phyloP scores from a whole-genome alignment of 164 flowering plant genomes.

The Cinnamomum chago region DNA sequence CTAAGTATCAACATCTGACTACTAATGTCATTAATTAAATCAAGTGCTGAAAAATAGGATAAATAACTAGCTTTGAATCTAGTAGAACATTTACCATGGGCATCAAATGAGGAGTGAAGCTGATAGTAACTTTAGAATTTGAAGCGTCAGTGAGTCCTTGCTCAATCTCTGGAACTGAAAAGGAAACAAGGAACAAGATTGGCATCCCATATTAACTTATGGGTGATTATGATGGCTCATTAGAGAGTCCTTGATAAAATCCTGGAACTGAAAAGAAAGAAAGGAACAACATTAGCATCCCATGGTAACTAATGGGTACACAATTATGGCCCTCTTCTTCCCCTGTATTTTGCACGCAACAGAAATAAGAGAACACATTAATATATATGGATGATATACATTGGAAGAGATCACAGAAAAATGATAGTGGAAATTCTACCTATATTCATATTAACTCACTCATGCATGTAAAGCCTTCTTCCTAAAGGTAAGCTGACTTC shows the following conservation, averaged over 20 bases:
- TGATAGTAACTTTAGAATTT: constrained; percentile 66
- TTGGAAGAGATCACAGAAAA: neutral
- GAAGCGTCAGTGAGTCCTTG: constrained; percentile 90
- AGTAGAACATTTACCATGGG: constrained; percentile 68
- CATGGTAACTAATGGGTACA: neutral
- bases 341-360: neutral
- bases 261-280: constrained; percentile 64
- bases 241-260: constrained; percentile 96
- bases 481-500: too few species aligned
- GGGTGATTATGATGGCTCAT: constrained; percentile 8
- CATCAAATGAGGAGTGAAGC: constrained; percentile 97
- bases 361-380: neutral
- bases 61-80: neutral
- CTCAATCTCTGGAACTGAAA: constrained; percentile 95
- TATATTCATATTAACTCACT: too few species aligned
- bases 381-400: neutral
- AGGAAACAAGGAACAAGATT: neutral
- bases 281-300: neutral
- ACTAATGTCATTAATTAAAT: neutral
- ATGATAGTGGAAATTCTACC: neutral
- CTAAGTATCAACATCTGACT: neutral
- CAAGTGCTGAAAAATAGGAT: neutral
- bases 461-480: too few species aligned
- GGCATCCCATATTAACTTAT: neutral
- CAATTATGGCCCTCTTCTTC: neutral